Evolutionary conservation across 2,329 filamentous ascomycete genomes (phyloP).

Genomic region (Gliomastix tumulicola): DNA sequence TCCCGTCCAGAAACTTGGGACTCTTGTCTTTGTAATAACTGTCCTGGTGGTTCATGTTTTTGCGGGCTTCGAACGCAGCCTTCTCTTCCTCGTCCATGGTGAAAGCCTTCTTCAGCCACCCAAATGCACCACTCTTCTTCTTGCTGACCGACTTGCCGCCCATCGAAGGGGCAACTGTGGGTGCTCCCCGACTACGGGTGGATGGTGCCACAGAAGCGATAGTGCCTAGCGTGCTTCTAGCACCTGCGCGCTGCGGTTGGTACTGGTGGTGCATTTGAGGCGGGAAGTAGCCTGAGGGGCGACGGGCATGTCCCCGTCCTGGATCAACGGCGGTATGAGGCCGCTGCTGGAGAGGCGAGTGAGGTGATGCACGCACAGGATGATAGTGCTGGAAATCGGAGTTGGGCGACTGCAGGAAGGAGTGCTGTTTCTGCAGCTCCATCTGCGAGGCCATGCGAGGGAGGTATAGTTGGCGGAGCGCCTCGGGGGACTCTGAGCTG

Average conservation of each 20-base stretch:
- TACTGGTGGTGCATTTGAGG: conserved; percentile 36
- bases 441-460: conserved; percentile 22
- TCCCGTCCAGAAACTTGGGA: conserved; percentile 50
- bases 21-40: conserved; percentile 43
- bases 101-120: conserved; percentile 63
- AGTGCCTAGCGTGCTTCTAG: conserved; percentile 50
- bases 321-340: conserved; percentile 38
- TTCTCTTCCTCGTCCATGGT: conserved; percentile 58
- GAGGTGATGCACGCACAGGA: conserved; percentile 54
- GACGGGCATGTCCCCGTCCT: conserved; percentile 8
- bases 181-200: no score
- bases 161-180: no score
- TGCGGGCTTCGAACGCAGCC: conserved; percentile 50
- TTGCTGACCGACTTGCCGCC: no score
- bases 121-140: conserved; percentile 62
- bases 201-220: no score
- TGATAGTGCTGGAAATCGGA: conserved; percentile 53
- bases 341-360: conserved; percentile 55
- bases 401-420: conserved; percentile 37
- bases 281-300: conserved; percentile 22
- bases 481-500: conserved; percentile 1
- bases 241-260: conserved; percentile 46
- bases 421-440: no score
- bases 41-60: conserved; percentile 34
- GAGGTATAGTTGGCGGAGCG: conserved; percentile 1